These are phyloP conservation scores for Solanum virginianum DNA, from an alignment of 257 asterid genomes.

Conservation along the genomic window DNA sequence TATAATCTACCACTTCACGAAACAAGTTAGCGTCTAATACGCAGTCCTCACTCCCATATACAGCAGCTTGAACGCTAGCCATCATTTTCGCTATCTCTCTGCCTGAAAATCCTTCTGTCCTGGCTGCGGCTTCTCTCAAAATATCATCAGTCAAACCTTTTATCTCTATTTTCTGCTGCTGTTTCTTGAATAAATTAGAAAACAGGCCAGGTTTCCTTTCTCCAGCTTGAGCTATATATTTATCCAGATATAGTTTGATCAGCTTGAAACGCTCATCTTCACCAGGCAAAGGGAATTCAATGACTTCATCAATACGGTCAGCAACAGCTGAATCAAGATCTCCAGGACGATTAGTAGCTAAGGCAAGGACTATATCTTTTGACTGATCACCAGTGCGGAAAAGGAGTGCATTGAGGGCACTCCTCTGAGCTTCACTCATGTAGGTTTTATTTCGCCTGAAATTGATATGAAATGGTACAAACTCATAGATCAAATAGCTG, in stretches of 20 bases:
- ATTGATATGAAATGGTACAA: not conserved
- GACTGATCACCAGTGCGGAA: constrained; percentile 95
- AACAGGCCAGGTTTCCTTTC: constrained; percentile 50
- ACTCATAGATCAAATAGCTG: not conserved
- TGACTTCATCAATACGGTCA: constrained; percentile 91
- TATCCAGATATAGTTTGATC: constrained; percentile 66
- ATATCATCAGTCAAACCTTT: constrained; percentile 67
- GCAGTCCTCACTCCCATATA: constrained; percentile 73
- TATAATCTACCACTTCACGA: constrained; percentile 75
- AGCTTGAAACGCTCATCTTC: constrained; percentile 75
- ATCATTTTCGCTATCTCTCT: constrained; percentile 89
- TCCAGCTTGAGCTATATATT: constrained; percentile 78
- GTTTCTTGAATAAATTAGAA: constrained; percentile 38
- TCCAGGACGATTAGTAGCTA: constrained; percentile 92
- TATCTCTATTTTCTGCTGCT: constrained; percentile 58
- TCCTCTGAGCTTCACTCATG: constrained; percentile 98
- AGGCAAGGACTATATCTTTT: constrained; percentile 85
- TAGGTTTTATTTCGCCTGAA: constrained; percentile 89
- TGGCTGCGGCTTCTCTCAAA: constrained; percentile 74
- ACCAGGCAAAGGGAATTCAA: constrained; percentile 91
- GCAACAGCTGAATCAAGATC: constrained; percentile 94
- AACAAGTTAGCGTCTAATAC: constrained; percentile 60
- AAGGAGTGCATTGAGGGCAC: constrained; percentile 91
- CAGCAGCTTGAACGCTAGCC: constrained; percentile 97
- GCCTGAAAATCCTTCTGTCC: constrained; percentile 75